Evolutionary conservation across 2,329 filamentous ascomycete genomes (phyloP), one percentile per base, ranked within the genome.

Genomic region (Phialemoniopsis sp.): DNA sequence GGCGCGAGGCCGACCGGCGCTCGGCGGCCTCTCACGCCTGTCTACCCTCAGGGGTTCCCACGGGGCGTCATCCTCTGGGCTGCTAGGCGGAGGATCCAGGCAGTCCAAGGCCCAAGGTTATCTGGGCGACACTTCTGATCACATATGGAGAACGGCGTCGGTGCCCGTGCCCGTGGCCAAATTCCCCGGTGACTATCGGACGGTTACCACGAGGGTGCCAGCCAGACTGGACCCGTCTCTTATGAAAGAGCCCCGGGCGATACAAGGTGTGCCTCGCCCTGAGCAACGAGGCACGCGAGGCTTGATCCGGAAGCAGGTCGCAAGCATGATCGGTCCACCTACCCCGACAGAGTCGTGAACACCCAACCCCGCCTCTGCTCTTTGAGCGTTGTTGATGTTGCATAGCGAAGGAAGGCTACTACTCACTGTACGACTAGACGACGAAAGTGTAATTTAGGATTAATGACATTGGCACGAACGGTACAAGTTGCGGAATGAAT

Each of bases 241-340:
- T 34, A 95, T 97, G 89, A 88, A 89, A 59, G 90, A 96, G 63
- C 90, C 90, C 21, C 78, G 90, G 42, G 82, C 87, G 46, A 91
- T 95, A 30, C 89, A 95, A 59, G 90, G 90, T 29, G 82, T 89
- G n/a, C 89, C 89, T 17, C 67, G 78, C 28, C 70, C 74, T 14
- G 74, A 78, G 42, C 68, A 71, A 40, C 67, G 68, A n/a, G 60
- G 70, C 26, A 63, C 63, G 8, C 66, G 67, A 30, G 71, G 72
- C 19, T 60, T 80, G 36, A 53, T 73, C 38, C 60, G 76, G 46
- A 80, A 80, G 54, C 76, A 80, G 51, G 76, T 80, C 17, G 53
- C 58, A 13, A 59, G 57, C 40, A 60, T 60, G 56, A 30, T 62
- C 13, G 56, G 55, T 6, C 43, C 49, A 13, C 52, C 57, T 14